These are phyloP conservation scores for Bremia lactucae DNA, from an alignment of 352 stramenopile species.

Conservation along the genomic window DNA sequence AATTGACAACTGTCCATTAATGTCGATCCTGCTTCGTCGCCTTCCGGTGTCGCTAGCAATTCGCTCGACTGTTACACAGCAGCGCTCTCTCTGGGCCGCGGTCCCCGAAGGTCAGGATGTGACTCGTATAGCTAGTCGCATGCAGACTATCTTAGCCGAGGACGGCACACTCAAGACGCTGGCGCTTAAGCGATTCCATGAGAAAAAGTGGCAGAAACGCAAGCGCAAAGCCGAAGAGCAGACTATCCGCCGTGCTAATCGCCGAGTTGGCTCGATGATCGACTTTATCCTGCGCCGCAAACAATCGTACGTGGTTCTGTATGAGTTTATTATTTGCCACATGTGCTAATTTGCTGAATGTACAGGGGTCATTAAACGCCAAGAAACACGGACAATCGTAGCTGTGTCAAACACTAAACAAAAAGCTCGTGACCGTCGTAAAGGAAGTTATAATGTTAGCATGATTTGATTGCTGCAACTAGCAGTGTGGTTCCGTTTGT, in stretches of 20 bases:
- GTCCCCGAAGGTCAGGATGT: constrained; percentile 40
- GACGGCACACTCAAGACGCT: constrained; percentile 72
- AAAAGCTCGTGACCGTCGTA: too few relatives aligned
- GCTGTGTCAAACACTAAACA: too few relatives aligned
- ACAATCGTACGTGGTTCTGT: constrained; percentile 47
- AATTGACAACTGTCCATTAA: too few relatives aligned
- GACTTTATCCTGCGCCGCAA: constrained; percentile 76
- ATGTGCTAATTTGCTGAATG: constrained; percentile 1
- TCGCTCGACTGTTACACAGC: constrained; percentile 9
- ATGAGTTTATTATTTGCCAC: background rate
- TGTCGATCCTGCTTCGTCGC: constrained; percentile 28
- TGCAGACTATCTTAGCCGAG: constrained; percentile 63
- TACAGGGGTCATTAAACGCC: constrained; percentile 21
- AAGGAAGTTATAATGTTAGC: too few relatives aligned
- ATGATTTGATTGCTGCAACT: too few relatives aligned
- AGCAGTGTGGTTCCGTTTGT: too few relatives aligned
- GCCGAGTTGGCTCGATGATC: constrained; percentile 74
- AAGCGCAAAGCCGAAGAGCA: constrained; percentile 74
- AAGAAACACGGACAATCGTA: too few relatives aligned
- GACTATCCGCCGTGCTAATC: constrained; percentile 72
- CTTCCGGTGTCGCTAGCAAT: constrained; percentile 8
- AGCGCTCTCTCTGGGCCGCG: constrained; percentile 44
- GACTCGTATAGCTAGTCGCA: constrained; percentile 36
- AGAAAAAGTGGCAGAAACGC: constrained; percentile 78
- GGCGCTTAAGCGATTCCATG: constrained; percentile 60